Evolutionary conservation across 495 filamentous ascomycete genomes (phyloP), one percentile per base, ranked within the genome.

Genomic region (Hypoxylon intermedium): DNA sequence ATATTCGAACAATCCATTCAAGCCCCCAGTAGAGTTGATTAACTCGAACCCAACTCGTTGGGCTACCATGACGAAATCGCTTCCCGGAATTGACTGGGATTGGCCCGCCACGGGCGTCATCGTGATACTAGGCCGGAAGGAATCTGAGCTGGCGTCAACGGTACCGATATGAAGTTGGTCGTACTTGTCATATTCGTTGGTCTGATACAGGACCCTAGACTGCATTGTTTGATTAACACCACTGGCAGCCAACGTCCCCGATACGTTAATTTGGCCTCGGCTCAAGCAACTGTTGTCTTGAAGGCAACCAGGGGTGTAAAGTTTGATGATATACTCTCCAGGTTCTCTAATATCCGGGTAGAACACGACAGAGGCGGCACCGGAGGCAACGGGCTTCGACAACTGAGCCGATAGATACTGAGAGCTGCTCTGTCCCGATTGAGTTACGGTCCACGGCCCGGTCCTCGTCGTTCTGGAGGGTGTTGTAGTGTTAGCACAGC

Each of bases 1-100:
- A 70, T 88, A 97, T 57, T 99, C 94, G 72, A 91, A 99, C 2
- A 99, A 74, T 9, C 92, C 92, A 68, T 97, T 97, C 51, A 99
- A 72, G 19, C 87, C 88, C 61, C 85, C 86, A 31, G 84, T 85
- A 23, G 87, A 86, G 26, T 82, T 82, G 23, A 89, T 78, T 20
- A 92, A 75, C 21, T 85, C 82, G 72, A 98, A 96, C 15, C 85
- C 83, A 15, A 98, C 86, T 38, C 87, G 82, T 58, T 94, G 92
- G 6, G 94, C 94, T 5, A 98, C 93, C 59, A 97, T 75, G 9
- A 87, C 86, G 67, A 92, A 80, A 44, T 87, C 82, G 7, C 65
- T 47, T 11, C 55, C 67, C n/a, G 68, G 49, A 24, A 71, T 60
- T 2, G 77, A 76, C 21, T 75, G 62, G n/a, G 70, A 61, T 67